Evolutionary conservation across 768 basidiomycete genomes (phyloP).

Genomic region (Kwoniella mangroviensis): DNA sequence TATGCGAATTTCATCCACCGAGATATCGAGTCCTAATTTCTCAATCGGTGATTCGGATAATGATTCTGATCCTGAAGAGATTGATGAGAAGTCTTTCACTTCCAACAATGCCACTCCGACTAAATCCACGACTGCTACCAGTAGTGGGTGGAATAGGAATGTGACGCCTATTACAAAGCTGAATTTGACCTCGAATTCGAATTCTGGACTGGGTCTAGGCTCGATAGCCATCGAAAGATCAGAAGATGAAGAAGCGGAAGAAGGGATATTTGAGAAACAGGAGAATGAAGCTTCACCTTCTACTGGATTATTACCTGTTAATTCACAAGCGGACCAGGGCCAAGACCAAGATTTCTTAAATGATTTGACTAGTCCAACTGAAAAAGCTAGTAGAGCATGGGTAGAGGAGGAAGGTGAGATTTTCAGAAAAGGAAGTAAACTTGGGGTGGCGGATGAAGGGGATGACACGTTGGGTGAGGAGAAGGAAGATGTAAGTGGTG

Average conservation of each 20-base stretch:
- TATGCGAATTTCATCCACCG: conserved; percentile 70
- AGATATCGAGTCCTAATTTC: conserved; percentile 70
- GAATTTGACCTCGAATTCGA: neutral
- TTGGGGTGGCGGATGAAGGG: conserved; percentile 74
- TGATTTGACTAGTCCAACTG: conserved; percentile 39
- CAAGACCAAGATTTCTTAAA: conserved; percentile 13
- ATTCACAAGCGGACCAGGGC: neutral
- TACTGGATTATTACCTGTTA: conserved; percentile 11
- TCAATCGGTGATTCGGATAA: conserved; percentile 60
- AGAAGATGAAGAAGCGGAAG: neutral
- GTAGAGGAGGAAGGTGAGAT: conserved; percentile 96
- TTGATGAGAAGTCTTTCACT: conserved; percentile 25
- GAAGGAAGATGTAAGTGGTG: conserved; percentile 69
- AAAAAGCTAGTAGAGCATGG: conserved; percentile 62
- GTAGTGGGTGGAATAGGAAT: neutral
- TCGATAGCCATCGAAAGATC: neutral
- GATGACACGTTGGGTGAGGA: conserved; percentile 62
- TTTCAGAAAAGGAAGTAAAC: conserved; percentile 83
- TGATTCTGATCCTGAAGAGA: conserved; percentile 58
- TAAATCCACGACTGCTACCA: neutral
- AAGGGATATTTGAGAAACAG: conserved; percentile 9
- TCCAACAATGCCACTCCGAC: conserved; percentile 7
- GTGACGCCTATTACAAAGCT: neutral
- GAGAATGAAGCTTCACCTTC: conserved; percentile 13
- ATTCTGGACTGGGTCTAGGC: conserved; percentile 7